Conservation (phyloP, 164 flowering plant genomes). For the Paratinospora sagittata region DNA sequence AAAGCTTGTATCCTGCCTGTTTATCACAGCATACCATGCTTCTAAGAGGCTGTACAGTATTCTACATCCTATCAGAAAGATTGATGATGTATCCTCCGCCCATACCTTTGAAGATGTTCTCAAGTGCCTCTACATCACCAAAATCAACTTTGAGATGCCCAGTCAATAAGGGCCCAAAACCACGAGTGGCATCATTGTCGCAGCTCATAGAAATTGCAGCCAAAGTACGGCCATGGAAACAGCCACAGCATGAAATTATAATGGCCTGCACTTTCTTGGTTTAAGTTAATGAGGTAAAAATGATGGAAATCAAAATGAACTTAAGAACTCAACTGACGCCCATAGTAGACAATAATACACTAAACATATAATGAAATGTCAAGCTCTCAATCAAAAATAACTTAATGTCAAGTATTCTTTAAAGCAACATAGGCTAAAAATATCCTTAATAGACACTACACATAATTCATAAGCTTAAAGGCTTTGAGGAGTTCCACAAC, state of each 20-base stretch:
- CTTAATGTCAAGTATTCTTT: background rate
- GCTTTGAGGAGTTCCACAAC: background rate
- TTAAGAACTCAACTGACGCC: background rate
- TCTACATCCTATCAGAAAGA: background rate
- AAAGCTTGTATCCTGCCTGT: background rate
- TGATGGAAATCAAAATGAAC: background rate
- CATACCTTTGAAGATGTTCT: conserved; percentile 72
- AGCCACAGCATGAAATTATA: conserved; percentile 95
- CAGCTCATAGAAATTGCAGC: conserved; percentile 98
- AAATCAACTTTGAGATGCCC: conserved; percentile 93
- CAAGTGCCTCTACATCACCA: conserved; percentile 78
- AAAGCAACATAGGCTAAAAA: background rate
- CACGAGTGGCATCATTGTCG: conserved; percentile 95
- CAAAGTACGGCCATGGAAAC: conserved; percentile 97
- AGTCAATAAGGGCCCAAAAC: conserved; percentile 86
- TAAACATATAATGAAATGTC: background rate
- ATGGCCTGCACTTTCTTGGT: conserved; percentile 52
- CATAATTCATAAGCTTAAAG: background rate
- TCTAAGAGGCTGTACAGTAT: too few relatives aligned
- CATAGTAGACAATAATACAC: background rate
- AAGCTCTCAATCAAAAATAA: background rate
- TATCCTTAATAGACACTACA: background rate
- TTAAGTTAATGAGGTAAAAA: background rate
- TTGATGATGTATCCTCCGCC: background rate
- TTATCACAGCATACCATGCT: too few relatives aligned